phyloP scores from a whole-genome alignment of 768 basidiomycete genomes.

The Lactarius hatsudake region DNA sequence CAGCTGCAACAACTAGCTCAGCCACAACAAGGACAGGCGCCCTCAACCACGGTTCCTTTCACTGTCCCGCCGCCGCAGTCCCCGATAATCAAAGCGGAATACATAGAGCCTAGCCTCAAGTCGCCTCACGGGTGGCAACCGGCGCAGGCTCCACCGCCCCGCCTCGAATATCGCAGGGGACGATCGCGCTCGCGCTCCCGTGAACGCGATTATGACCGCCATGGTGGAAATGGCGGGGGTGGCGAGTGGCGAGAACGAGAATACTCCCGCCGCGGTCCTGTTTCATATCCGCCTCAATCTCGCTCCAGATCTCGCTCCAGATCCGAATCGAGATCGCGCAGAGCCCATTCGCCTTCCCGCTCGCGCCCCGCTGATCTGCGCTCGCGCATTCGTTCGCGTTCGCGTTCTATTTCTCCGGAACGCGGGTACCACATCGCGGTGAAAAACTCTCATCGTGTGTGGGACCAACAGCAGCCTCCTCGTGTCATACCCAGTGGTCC shows the following conservation, averaged over 20 bases:
- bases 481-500: background rate
- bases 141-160: background rate
- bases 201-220: background rate
- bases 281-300: background rate
- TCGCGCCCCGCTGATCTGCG: background rate
- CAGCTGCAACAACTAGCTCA: slow-evolving; percentile 4
- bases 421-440: background rate
- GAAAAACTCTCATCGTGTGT: background rate
- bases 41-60: background rate
- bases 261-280: background rate
- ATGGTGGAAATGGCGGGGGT: background rate
- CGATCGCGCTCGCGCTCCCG: slow-evolving; percentile 9
- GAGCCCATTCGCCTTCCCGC: background rate
- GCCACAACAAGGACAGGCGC: background rate
- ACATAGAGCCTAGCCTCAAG: background rate
- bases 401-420: background rate
- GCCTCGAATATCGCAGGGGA: background rate
- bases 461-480: background rate
- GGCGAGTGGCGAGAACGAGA: slow-evolving; percentile 6
- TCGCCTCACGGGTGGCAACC: background rate
- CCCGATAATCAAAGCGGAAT: slow-evolving; percentile 4
- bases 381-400: background rate
- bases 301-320: background rate
- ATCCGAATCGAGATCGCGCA: background rate
- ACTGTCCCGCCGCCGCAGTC: background rate